Evolutionary conservation across 768 basidiomycete genomes (phyloP), one percentile per base, ranked within the genome.

Genomic region (Serendipita sp.): DNA sequence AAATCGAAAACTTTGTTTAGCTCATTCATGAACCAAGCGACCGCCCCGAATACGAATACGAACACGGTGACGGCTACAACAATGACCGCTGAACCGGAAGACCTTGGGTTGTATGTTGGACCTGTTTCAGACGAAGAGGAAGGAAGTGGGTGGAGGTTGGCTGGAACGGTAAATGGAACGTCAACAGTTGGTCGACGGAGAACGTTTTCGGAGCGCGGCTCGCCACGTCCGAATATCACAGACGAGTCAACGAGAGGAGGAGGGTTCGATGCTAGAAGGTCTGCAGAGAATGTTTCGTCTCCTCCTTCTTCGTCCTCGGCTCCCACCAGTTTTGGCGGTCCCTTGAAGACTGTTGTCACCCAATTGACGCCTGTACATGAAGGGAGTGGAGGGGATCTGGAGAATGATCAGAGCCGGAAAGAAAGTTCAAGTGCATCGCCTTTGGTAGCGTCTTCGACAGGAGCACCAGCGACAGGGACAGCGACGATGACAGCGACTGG

Each of bases 101-200:
- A 60, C 10, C 34, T 60, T 10, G 36, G 36, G 27, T n/a, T 60
- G 29, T 60, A 60, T 36, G 55, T 60, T 34, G 55, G 55, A 60
- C 55, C 55, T 11, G 55, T 60, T n/a, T 60, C 55, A 34, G 55
- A 60, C 55, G 55, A 60, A 37, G 55, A 60, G 55, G 55, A 60
- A n/a, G 55, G 34, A 33, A 40, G 40, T 18, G 3, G 55, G 16
- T 60, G 55, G 55, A 31, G 33, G 27, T 37, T 60, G 23, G 55
- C 55, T 18, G 55, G 55, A 4, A 23, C 55, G 11, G 27, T 60
- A 4, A 60, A 4, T 33, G 55, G 55, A 6, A 5, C 48, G 55
- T 27, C 27, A 8, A 52, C 48, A 16, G 55, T 60, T 4, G 55
- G 55, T n/a, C 55, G 55, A 60, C 23, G 55, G 34, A 23, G 55